phyloP scores from a whole-genome alignment of 441 rosid genomes.

The Arabidopsis hybrid region DNA sequence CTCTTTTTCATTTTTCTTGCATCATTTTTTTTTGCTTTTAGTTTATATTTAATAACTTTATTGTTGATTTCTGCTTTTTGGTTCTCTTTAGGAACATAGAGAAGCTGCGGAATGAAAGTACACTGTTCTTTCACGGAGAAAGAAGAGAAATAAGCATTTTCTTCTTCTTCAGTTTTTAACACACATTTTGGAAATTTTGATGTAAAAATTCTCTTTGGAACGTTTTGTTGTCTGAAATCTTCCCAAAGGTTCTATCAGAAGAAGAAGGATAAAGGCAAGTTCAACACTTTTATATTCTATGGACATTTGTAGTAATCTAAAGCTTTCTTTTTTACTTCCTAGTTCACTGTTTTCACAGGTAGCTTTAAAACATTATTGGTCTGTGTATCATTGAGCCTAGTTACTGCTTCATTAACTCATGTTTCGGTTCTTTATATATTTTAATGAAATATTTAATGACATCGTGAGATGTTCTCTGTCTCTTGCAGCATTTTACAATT shows the following conservation, averaged over 20 bases:
- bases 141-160: constrained; percentile 27
- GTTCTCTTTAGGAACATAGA: constrained; percentile 37
- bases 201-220: constrained; percentile 18
- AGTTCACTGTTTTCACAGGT: constrained; percentile 33
- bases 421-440: constrained; percentile 11
- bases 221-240: constrained; percentile 36
- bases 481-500: constrained; percentile 29
- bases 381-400: constrained; percentile 41
- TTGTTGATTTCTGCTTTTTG: constrained; percentile 31
- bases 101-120: constrained; percentile 37
- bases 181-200: constrained; percentile 38
- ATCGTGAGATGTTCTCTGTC: constrained; percentile 35
- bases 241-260: constrained; percentile 28
- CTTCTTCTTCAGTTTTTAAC: constrained; percentile 39
- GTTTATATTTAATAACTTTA: background rate
- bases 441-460: constrained; percentile 24
- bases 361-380: constrained; percentile 30
- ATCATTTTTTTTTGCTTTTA: constrained; percentile 16
- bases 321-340: constrained; percentile 16
- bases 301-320: constrained; percentile 44
- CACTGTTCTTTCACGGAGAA: constrained; percentile 46
- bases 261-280: constrained; percentile 42
- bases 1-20: constrained; percentile 40
- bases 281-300: constrained; percentile 32
- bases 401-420: constrained; percentile 39